phyloP scores from a whole-genome alignment of 345 rosid species.

The Leavenworthia alabamica region DNA sequence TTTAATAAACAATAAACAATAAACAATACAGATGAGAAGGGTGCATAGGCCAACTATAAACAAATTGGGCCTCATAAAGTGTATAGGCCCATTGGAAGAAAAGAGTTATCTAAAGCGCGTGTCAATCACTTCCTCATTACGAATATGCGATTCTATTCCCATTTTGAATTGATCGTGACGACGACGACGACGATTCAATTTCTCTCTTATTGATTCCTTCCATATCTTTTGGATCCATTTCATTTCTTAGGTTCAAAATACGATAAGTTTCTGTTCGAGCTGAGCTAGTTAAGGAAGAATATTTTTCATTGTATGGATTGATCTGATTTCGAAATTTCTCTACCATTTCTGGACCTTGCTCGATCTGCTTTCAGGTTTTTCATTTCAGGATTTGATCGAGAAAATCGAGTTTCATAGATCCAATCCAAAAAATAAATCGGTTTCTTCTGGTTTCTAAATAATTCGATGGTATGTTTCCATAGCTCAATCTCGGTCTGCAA shows the following conservation, averaged over 20 bases:
- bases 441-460: too few relatives aligned
- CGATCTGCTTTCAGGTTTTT: too few relatives aligned
- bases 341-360: neutral
- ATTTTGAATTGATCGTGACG: constrained; percentile 17
- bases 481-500: constrained; percentile 88
- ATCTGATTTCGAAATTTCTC: constrained; percentile 5
- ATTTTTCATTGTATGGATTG: neutral
- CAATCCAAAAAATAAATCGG: too few relatives aligned
- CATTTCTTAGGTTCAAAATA: neutral
- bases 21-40: too few relatives aligned
- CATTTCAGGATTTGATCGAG: too few relatives aligned
- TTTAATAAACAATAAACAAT: too few relatives aligned
- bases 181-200: constrained; percentile 1
- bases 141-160: constrained; percentile 12
- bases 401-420: too few relatives aligned
- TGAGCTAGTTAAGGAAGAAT: neutral
- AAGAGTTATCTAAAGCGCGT: constrained; percentile 22
- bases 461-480: constrained; percentile 74
- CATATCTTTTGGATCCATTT: neutral
- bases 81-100: too few relatives aligned
- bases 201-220: neutral
- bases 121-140: constrained; percentile 8
- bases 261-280: neutral
- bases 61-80: too few relatives aligned
- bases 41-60: too few relatives aligned